Conservation (phyloP, 768 basidiomycete species). For the Kwoniella sp. region DNA sequence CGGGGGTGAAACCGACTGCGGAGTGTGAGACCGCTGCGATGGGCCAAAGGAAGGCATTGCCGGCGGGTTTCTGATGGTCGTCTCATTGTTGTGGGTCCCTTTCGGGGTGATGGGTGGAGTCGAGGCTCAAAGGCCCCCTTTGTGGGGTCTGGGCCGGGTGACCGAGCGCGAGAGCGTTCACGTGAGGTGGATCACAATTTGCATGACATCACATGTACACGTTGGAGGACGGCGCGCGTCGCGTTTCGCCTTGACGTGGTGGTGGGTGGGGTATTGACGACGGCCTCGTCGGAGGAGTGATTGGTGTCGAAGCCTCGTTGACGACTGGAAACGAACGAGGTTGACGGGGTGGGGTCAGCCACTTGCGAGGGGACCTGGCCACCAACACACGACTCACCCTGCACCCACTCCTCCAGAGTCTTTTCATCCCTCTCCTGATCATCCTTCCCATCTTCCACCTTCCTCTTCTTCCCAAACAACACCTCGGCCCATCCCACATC, state of each 20-base stretch:
- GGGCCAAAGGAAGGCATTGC: too few species aligned
- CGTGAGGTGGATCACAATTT: too few species aligned
- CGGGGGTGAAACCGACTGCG: too few species aligned
- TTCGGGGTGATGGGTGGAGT: too few species aligned
- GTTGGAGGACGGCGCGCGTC: conserved; percentile 13
- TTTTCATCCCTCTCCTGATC: conserved; percentile 9
- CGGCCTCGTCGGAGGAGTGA: background rate
- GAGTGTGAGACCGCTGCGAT: too few species aligned
- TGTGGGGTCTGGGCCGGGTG: too few species aligned
- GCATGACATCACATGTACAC: conserved; percentile 18
- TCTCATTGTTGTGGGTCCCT: too few species aligned
- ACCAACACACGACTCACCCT: conserved; percentile 7
- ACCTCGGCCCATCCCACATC: conserved; percentile 47
- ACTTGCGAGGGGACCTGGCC: background rate
- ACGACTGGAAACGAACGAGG: conserved; percentile 1
- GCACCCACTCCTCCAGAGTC: conserved; percentile 11
- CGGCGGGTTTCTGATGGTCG: too few species aligned
- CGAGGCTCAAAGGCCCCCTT: too few species aligned
- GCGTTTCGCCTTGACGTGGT: conserved; percentile 2
- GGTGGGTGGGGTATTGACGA: background rate
- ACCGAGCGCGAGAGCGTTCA: too few species aligned
- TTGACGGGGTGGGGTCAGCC: background rate
- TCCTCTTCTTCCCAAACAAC: conserved; percentile 46
- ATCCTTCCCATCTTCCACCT: conserved; percentile 24
- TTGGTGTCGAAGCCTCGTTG: conserved; percentile 3